Evolutionary conservation across 192 early-diverging fungal species (phyloP), one percentile per base, ranked within the genome.

Genomic region (Physocladia obscura): DNA sequence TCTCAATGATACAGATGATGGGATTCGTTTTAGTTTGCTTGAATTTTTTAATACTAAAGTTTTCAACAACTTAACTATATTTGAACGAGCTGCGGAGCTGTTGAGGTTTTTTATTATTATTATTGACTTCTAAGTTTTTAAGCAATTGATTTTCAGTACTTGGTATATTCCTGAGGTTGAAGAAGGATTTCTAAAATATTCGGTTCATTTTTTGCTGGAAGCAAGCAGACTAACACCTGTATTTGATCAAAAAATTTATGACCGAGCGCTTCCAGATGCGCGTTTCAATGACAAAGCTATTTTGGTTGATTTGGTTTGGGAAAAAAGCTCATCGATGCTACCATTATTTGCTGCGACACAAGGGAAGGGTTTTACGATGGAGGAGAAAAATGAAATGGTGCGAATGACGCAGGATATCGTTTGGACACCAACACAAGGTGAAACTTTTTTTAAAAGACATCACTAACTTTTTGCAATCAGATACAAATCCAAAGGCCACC

Each of bases 141-240:
- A 26, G 15, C 5, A 52, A 21, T 56, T 54, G 32, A 15, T 37
- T 8, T 27, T 51, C 29, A 72, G 70, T 27, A 32, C 19, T 19
- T 72, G 70, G 77, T 92, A 91, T 55, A 70, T 81, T 13, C 76
- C 87, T 17, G 77, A 89, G 29, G 74, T 79, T 0, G 91, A 92
- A 71, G 79, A 84, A 22, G 77, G 81, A 6, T 92, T 84, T 67
- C 56, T 90, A 51, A 71, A 80, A 22, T 90, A 86, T 56, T 76
- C 80, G 1, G 82, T 83, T 2, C 76, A 77, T 19, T 78, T 92
- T 71, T 40, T 91, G 32, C 62, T 91, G 27, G 84, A 85, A 21
- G 79, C 77, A 0, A 75, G 87, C 4, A 87, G 87, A 58, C 75
- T 84, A 2, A 81, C 86, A 8, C 83, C 86, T 30, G 77, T 83